Evolutionary conservation across 352 stramenopile genomes (phyloP), one percentile per base, ranked within the genome.

Genomic region (Phytophthora macrochlamydospora): DNA sequence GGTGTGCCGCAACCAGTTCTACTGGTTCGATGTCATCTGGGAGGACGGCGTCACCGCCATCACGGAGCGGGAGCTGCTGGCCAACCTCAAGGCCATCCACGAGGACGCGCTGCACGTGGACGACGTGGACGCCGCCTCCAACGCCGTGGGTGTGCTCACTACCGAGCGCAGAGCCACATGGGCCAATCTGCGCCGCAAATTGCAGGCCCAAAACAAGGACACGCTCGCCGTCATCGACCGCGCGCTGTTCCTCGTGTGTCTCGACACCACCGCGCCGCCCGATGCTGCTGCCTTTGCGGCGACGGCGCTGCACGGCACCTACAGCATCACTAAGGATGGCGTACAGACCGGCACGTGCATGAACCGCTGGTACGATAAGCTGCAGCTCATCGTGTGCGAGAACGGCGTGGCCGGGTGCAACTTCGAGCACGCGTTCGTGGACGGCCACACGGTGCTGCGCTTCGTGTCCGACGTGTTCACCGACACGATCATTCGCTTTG

Each of bases 351-450:
- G 95, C 44, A 98, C 93, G 61, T 98, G 92, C 76, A 97, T 97
- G 80, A 99, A 99, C 71, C 92, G 97, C 33, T 99, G 96, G 96
- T 98, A 98, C 78, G 96, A 99, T 82, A 99, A 98, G 76, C 75
- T 98, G 28, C 94, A 98, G 78, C 83, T 98, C 12, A 98, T 98
- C 62, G 92, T 98, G 68, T 98, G 91, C 62, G 85, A 93, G 56
- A 97, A 98, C 61, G 95, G 95, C 65, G 91, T 93, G 37, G 93
- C 95, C 13, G 94, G 94, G 18, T 93, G 98, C 71, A 99, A 98
- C 79, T 99, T 99, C 82, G 96, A 99, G 83, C 97, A 99, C 78
- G 97, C 93, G 56, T 97, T 97, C 35, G 96, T 98, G 45, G 97
- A 99, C 75, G 97, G 97, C 14, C 97, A 99, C 83, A 99, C 96